phyloP scores from a whole-genome alignment of 148 eudicot genomes.

The Pouteria glomerata region DNA sequence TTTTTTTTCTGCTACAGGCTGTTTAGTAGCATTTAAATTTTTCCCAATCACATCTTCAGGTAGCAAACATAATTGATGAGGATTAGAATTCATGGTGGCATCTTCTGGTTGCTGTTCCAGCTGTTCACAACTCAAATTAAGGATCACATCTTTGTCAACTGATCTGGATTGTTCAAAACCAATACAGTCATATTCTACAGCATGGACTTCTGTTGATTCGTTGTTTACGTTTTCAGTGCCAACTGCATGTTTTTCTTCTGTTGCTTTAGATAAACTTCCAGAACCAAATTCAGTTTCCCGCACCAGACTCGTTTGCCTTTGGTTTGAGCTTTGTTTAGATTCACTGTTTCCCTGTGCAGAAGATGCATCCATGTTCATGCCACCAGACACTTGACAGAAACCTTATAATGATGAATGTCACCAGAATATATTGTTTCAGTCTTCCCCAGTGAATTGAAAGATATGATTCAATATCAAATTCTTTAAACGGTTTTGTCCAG shows the following conservation, averaged over 20 bases:
- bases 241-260: constrained; percentile 8
- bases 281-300: background rate
- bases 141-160: constrained; percentile 6
- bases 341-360: constrained; percentile 2
- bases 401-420: background rate
- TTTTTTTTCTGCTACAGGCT: constrained; percentile 3
- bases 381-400: background rate
- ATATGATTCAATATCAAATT: background rate
- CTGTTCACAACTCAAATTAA: constrained; percentile 6
- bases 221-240: constrained; percentile 20
- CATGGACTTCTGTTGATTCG: constrained; percentile 7
- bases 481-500: background rate
- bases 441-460: background rate
- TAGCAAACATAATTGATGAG: background rate
- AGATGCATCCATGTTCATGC: constrained; percentile 11
- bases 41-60: background rate
- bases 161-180: constrained; percentile 4
- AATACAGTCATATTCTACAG: constrained; percentile 5
- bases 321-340: background rate
- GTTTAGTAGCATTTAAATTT: constrained; percentile 5
- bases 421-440: background rate
- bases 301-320: constrained; percentile 5
- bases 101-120: constrained; percentile 4
- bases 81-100: constrained; percentile 1
- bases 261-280: constrained; percentile 11